A percentile compares a stretch with the other conserved stretches of the same genome.
Evolutionary conservation across 1,139 yeast genomes (phyloP).

Genomic region (Debaryomycetaceae sp.): DNA sequence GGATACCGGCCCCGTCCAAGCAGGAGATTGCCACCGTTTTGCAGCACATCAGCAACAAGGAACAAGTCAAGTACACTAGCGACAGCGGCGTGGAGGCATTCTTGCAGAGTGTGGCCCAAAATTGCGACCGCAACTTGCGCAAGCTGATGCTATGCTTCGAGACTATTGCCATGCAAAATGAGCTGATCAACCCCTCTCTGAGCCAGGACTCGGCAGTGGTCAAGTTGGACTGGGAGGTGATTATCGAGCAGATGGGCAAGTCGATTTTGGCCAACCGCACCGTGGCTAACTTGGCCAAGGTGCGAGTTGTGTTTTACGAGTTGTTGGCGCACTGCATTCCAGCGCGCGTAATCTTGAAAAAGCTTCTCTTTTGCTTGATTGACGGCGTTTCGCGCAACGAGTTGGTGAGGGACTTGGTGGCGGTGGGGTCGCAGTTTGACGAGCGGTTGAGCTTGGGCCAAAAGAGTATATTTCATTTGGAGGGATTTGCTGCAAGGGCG

Average conservation of each 20-base stretch:
- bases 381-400: conserved; percentile 26
- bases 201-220: conserved; percentile 34
- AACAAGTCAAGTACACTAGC: conserved; percentile 39
- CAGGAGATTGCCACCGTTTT: conserved; percentile 57
- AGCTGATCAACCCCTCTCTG: conserved; percentile 31
- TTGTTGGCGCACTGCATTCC: conserved; percentile 92
- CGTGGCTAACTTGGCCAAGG: conserved; percentile 68
- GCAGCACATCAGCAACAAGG: conserved; percentile 51
- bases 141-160: conserved; percentile 77
- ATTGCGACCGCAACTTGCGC: conserved; percentile 70
- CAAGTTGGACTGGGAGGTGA: conserved; percentile 83
- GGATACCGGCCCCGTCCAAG: conserved; percentile 77
- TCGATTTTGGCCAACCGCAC: conserved; percentile 57
- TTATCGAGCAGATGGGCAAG: conserved; percentile 60
- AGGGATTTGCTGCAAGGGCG: conserved; percentile 85
- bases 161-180: conserved; percentile 76
- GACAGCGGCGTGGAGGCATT: conserved; percentile 35
- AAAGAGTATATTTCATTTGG: conserved; percentile 89
- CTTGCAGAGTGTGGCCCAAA: conserved; percentile 48
- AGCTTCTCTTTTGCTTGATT: conserved; percentile 57
- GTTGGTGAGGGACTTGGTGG: conserved; percentile 49
- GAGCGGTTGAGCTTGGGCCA: conserved; percentile 84
- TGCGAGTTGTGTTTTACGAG: conserved; percentile 77
- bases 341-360: conserved; percentile 69
- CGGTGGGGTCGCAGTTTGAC: conserved; percentile 71